These are phyloP conservation scores for Eurotiales sp. DNA, from an alignment of 2,329 filamentous ascomycete species.

Conservation along the genomic window DNA sequence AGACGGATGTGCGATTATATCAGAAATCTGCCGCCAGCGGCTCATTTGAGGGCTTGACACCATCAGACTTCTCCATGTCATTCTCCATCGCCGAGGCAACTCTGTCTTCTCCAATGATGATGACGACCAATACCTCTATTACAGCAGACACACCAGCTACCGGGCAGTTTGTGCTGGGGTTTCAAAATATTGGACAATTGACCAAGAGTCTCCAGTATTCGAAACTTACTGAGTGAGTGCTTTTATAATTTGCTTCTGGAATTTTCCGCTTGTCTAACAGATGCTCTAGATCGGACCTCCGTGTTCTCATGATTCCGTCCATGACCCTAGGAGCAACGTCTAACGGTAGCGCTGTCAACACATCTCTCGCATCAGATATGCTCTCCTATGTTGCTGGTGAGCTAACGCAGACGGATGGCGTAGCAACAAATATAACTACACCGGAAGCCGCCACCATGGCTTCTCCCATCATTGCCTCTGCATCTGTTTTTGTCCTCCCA, in stretches of 20 bases:
- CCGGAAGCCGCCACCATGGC: conserved; percentile 21
- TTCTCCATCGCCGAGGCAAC: conserved; percentile 23
- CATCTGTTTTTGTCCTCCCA: conserved; percentile 29
- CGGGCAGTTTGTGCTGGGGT: conserved; percentile 28
- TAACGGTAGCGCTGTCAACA: conserved; percentile 17
- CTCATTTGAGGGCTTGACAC: conserved; percentile 42
- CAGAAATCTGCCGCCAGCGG: conserved; percentile 58
- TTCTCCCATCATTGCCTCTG: conserved; percentile 21
- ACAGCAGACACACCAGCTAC: conserved; percentile 9
- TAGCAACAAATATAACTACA: conserved; percentile 23
- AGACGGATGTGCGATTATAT: conserved; percentile 73
- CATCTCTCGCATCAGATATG: conserved; percentile 30
- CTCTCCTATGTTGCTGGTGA: conserved; percentile 35
- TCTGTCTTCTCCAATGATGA: conserved; percentile 18
- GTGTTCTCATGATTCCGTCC: conserved; percentile 31
- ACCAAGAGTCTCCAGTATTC: conserved; percentile 22
- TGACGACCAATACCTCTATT: conserved; percentile 11
- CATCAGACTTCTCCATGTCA: conserved; percentile 26
- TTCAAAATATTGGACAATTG: conserved; percentile 30
- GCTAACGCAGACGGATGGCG: conserved; percentile 21
- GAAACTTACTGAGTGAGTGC: conserved; percentile 27
- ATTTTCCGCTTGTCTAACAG: not conserved
- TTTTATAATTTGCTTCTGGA: not conserved
- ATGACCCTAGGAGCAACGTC: conserved; percentile 27
- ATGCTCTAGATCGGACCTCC: conserved; percentile 21